Evolutionary conservation across 1,139 yeast species (phyloP).

Genomic region (Candida sp.): DNA sequence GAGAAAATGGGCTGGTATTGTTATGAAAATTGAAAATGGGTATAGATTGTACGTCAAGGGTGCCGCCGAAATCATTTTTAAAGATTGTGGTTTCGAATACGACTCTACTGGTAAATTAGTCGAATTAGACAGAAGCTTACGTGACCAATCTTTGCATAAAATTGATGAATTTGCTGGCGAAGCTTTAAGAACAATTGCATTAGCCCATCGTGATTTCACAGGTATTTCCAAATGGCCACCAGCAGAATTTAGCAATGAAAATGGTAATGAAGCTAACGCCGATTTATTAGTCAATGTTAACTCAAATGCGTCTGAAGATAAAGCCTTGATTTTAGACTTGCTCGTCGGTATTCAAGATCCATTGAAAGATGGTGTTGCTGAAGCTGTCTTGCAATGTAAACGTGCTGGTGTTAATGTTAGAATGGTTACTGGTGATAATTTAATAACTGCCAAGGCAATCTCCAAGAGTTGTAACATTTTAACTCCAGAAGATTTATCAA

Average conservation of each 20-base stretch:
- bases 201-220: constrained; percentile 72
- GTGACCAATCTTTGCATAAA: constrained; percentile 36
- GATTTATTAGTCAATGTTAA: constrained; percentile 33
- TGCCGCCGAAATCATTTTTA: constrained; percentile 85
- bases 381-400: constrained; percentile 82
- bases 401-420: constrained; percentile 92
- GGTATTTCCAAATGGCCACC: constrained; percentile 66
- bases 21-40: constrained; percentile 47
- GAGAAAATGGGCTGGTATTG: constrained; percentile 89
- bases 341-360: constrained; percentile 96
- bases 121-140: constrained; percentile 22
- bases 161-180: constrained; percentile 68
- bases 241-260: constrained; percentile 22
- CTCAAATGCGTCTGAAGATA: constrained; percentile 23
- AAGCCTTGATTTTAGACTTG: constrained; percentile 52
- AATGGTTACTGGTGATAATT: constrained; percentile 97
- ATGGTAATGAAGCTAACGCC: constrained; percentile 44
- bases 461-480: constrained; percentile 84
- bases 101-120: constrained; percentile 14
- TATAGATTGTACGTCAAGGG: constrained; percentile 80
- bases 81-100: constrained; percentile 47
- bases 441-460: constrained; percentile 87
- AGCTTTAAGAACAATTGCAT: constrained; percentile 82
- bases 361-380: constrained; percentile 82
- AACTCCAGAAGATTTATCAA: constrained; percentile 46